Base-by-base conservation (phyloP, 192 early-diverging fungal genomes). In the Coemansia sp. region DNA sequence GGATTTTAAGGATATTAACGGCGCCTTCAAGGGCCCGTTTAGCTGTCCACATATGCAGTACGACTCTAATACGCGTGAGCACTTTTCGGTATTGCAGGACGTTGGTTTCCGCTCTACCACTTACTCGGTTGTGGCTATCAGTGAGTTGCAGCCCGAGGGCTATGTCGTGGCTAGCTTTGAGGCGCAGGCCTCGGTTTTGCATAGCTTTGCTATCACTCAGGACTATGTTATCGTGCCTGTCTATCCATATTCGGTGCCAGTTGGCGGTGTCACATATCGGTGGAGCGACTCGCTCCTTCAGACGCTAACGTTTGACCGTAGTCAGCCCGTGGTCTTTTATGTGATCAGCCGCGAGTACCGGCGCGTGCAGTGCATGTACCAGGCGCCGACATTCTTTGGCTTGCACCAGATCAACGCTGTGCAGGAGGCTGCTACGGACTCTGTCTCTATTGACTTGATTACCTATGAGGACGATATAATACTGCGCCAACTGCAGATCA, bases 321-420 rank as follows among this genome's bases (percentile, higher is more conserved):
- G 69, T 28, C 83, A 85, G 31, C 85, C 88, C 1, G 87, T 84
- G 5, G 63, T 86, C 9, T 90, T 93, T 48, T 88, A 92, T 69
- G 87, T 94, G 20, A 85, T 94, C 50, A 89, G 88, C 14, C 83
- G 91, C 63, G 74, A 85, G 66, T 84, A 86, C 65, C 79, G 88
- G 23, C 78, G 85, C 43, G 86, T 88, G 37, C 83, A 90, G 46
- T 88, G 86, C 40, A 86, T 85, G 9, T 94, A 91, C 82, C 82
- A 83, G 59, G 73, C 87, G 0, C 87, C 87, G 3, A 45, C 90
- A 11, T 75, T 82, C 42, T 79, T 69, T 75, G 86, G 86, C 46
- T 83, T 92, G 73, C 87, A 92, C 65, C 89, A 92, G 63, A 82
- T 90, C 65, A 90, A 90, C 56, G 91, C 91, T 0, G 87, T 86